Evolutionary conservation across 2,329 filamentous ascomycete genomes (phyloP).

Genomic region (Curvularia verruculosa): DNA sequence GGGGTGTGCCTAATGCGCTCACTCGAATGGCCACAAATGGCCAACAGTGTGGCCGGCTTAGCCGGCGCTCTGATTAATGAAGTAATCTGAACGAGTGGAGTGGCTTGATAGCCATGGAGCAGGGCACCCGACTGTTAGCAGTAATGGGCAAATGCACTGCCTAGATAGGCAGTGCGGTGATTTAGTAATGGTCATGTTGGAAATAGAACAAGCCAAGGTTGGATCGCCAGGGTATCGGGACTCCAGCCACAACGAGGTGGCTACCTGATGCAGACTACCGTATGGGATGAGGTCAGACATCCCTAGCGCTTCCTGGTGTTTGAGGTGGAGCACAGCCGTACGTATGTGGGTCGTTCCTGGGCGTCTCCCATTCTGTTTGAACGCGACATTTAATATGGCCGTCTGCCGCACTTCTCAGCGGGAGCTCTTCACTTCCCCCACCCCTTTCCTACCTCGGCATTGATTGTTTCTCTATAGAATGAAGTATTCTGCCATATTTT

Average conservation of each 20-base stretch:
- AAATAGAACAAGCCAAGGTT: slow-evolving; percentile 14
- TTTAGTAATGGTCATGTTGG: not conserved
- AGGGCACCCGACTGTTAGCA: slow-evolving; percentile 9
- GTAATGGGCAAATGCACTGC: not conserved
- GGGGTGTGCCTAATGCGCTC: slow-evolving; percentile 2
- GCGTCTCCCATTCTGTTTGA: not conserved
- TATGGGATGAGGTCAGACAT: slow-evolving; percentile 21
- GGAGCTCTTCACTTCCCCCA: not conserved
- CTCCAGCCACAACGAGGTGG: slow-evolving; percentile 21
- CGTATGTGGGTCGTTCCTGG: slow-evolving; percentile 1
- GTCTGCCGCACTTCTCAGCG: slow-evolving; percentile 15
- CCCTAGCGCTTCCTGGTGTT: slow-evolving; percentile 16
- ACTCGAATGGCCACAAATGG: not conserved
- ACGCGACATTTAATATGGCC: slow-evolving; percentile 20
- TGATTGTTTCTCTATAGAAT: slow-evolving; percentile 23
- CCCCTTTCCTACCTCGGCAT: slow-evolving; percentile 1
- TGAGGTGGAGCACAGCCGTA: slow-evolving; percentile 20
- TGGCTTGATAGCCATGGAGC: not conserved
- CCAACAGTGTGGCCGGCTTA: slow-evolving; percentile 2
- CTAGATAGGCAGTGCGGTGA: not conserved
- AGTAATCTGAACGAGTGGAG: not conserved
- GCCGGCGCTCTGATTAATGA: slow-evolving; percentile 1
- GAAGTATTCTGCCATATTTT: slow-evolving; percentile 36
- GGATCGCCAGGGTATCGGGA: slow-evolving; percentile 16
- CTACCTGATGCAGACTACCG: slow-evolving; percentile 13